phyloP scores from a whole-genome alignment of 805 yeast species.

The Nakazawaea anatomiae region DNA sequence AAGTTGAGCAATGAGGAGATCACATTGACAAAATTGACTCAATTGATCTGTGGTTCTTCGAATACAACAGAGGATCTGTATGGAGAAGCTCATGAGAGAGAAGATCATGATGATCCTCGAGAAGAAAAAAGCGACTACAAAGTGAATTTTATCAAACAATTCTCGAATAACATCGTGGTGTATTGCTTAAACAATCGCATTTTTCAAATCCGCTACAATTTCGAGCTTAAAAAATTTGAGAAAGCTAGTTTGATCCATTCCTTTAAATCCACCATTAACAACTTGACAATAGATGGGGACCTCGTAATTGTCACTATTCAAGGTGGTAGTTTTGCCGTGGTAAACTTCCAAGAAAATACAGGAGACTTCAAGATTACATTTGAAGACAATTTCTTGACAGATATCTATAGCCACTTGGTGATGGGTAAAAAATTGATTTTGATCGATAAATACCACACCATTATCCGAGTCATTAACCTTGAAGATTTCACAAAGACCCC shows the following conservation, averaged over 20 bases:
- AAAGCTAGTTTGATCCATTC: conserved; percentile 10
- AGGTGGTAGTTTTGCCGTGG: conserved; percentile 12
- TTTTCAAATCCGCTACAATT: conserved; percentile 14
- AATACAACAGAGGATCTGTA: neutral
- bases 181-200: conserved; percentile 16
- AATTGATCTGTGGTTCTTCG: conserved; percentile 12
- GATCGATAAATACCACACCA: conserved; percentile 17
- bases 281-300: neutral
- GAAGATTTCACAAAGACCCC: neutral
- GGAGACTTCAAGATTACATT: conserved; percentile 12
- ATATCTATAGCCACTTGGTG: conserved; percentile 17
- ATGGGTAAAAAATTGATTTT: conserved; percentile 13
- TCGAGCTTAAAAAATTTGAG: conserved; percentile 17
- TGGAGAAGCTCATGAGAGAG: too few relatives aligned
- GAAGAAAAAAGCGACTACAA: conserved; percentile 9
- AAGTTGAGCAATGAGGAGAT: conserved; percentile 3
- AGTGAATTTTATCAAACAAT: conserved; percentile 17
- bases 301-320: conserved; percentile 1
- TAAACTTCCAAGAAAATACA: conserved; percentile 14
- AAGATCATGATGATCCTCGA: too few relatives aligned
- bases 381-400: conserved; percentile 11
- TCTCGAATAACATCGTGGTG: conserved; percentile 18
- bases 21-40: conserved; percentile 2
- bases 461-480: conserved; percentile 13
- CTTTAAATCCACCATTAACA: neutral